Evolutionary conservation across 2,329 filamentous ascomycete species (phyloP).

Genomic region (Exophiala phaeomuriformis): DNA sequence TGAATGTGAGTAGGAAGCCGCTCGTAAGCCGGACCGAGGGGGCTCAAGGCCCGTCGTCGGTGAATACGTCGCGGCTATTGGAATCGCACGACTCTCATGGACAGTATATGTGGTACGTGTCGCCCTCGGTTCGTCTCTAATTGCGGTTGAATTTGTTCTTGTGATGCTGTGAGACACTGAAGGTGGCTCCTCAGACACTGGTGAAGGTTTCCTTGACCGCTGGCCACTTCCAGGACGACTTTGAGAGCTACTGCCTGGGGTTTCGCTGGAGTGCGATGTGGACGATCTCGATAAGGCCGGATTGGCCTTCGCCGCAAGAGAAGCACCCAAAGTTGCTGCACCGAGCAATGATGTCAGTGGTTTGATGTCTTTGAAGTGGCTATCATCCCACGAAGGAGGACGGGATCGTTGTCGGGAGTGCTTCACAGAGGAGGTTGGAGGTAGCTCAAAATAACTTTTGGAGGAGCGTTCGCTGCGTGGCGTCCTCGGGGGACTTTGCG

Average conservation of each 20-base stretch:
- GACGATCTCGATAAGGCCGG: slow-evolving; percentile 19
- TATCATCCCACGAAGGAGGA: slow-evolving; percentile 22
- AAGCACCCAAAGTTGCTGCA: slow-evolving; percentile 23
- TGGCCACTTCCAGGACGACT: slow-evolving; percentile 18
- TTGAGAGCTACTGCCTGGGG: slow-evolving; percentile 16
- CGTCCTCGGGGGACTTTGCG: slow-evolving; percentile 26
- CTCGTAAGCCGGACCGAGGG: slow-evolving; percentile 12
- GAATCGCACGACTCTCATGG: slow-evolving; percentile 13
- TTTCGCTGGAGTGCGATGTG: slow-evolving; percentile 14
- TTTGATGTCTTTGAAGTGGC: slow-evolving; percentile 21
- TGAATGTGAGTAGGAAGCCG: slow-evolving; percentile 21
- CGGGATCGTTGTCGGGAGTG: slow-evolving; percentile 18
- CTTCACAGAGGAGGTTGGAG: slow-evolving; percentile 11
- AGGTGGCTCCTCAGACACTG: slow-evolving; percentile 13
- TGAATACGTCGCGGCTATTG: slow-evolving; percentile 6
- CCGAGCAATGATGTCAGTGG: slow-evolving; percentile 23
- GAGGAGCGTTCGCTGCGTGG: slow-evolving; percentile 16
- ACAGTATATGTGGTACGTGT: slow-evolving; percentile 13
- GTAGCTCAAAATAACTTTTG: slow-evolving; percentile 18
- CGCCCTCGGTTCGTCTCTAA: slow-evolving; percentile 8
- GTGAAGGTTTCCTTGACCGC: slow-evolving; percentile 21
- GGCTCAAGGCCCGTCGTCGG: slow-evolving; percentile 8
- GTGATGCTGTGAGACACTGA: slow-evolving; percentile 5
- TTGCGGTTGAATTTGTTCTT: slow-evolving; percentile 11
- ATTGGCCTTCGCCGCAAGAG: slow-evolving; percentile 21